phyloP scores from a whole-genome alignment of 768 basidiomycete species.

The Ramaria sp. region DNA sequence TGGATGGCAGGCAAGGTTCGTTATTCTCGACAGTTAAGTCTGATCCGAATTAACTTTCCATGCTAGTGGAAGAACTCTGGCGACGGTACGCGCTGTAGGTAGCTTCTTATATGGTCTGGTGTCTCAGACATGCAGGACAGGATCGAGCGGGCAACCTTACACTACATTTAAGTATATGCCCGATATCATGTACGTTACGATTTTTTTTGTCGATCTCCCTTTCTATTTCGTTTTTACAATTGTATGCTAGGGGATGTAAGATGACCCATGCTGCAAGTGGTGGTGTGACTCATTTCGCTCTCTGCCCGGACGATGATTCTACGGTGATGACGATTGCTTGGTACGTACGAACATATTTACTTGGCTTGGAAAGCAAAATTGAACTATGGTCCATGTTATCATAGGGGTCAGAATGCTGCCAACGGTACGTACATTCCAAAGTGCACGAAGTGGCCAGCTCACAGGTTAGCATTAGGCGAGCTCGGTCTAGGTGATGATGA shows the following conservation, averaged over 20 bases:
- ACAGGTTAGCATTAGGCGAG: slow-evolving; percentile 38
- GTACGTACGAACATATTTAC: slow-evolving; percentile 10
- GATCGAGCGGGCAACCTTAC: slow-evolving; percentile 83
- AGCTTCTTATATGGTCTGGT: slow-evolving; percentile 4
- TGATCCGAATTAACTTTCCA: slow-evolving; percentile 9
- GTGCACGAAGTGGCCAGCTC: neutral
- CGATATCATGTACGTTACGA: slow-evolving; percentile 67
- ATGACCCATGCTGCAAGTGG: slow-evolving; percentile 60
- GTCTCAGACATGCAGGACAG: slow-evolving; percentile 24
- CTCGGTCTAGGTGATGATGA: slow-evolving; percentile 72
- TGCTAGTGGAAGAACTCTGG: slow-evolving; percentile 89
- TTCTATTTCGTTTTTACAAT: neutral
- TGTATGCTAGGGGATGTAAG: slow-evolving; percentile 61
- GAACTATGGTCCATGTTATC: neutral
- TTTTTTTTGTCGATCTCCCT: neutral
- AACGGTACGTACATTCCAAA: slow-evolving; percentile 41
- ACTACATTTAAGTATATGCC: slow-evolving; percentile 81
- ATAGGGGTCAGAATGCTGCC: slow-evolving; percentile 64
- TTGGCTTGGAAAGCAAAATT: neutral
- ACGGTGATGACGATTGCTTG: slow-evolving; percentile 76
- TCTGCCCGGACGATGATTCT: slow-evolving; percentile 65
- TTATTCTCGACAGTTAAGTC: slow-evolving; percentile 6
- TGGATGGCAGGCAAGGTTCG: slow-evolving; percentile 76
- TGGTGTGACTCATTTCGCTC: slow-evolving; percentile 82
- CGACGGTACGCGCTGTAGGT: slow-evolving; percentile 47